These are phyloP conservation scores for Botryotinia globosa DNA, from an alignment of 2,329 filamentous ascomycete genomes.

Conservation along the genomic window DNA sequence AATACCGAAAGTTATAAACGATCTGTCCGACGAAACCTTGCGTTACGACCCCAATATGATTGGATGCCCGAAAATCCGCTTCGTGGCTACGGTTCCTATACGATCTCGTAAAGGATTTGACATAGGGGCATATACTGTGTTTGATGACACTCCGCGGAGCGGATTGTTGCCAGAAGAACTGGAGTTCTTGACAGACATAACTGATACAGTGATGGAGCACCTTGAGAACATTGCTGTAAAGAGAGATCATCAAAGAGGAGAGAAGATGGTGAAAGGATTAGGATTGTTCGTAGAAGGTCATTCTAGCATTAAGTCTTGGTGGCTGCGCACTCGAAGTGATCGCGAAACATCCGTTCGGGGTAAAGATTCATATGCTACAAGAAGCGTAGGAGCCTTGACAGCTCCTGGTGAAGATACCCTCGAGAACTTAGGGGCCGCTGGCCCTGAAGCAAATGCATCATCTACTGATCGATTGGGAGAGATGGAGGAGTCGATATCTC, in stretches of 20 bases:
- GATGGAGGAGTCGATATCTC: background rate
- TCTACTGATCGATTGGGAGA: background rate
- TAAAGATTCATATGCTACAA: background rate
- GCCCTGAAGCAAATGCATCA: background rate
- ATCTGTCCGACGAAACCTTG: constrained; percentile 22
- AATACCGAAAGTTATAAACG: constrained; percentile 20
- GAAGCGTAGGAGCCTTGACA: background rate
- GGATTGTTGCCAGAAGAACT: constrained; percentile 49
- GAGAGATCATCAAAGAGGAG: constrained; percentile 38
- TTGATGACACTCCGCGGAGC: constrained; percentile 54
- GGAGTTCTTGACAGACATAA: constrained; percentile 56
- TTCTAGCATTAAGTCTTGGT: constrained; percentile 26
- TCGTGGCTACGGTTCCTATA: constrained; percentile 33
- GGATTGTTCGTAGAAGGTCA: constrained; percentile 20
- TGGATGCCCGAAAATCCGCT: constrained; percentile 27
- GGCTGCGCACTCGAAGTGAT: constrained; percentile 31
- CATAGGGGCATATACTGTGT: constrained; percentile 41
- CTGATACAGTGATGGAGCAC: constrained; percentile 57
- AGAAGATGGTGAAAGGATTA: constrained; percentile 22
- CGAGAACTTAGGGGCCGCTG: background rate
- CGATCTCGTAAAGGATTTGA: constrained; percentile 32
- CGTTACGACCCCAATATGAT: constrained; percentile 25
- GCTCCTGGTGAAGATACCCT: background rate
- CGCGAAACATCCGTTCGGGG: constrained; percentile 6
- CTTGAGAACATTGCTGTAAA: constrained; percentile 54